Base-by-base conservation (phyloP, 768 basidiomycete genomes). In the Dendrothele bispora region DNA sequence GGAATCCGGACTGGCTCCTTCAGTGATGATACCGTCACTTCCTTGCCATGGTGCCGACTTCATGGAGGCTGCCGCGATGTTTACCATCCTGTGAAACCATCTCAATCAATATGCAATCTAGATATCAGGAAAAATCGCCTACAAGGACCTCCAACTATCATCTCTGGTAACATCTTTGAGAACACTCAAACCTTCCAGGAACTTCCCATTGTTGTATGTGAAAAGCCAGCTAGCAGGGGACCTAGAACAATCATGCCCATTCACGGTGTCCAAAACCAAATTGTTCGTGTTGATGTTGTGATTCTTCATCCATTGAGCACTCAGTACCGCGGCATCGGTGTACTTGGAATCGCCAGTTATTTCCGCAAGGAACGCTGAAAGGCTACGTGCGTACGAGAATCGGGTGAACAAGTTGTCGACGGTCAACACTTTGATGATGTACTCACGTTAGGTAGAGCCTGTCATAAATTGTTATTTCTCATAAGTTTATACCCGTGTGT, bases 171-270 rank as follows among this genome's bases (percentile, higher is more conserved):
- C 66, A 38, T 65, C 65, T 0, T 63, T 61, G 21, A 80, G 59
- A 7, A 80, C 67, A 35, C 69, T 73, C 38, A 79, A 61, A 3
- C 77, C 79, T 53, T 81, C 79, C 17, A 80, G 67, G 41, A 68
- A 74, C 48, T 80, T 80, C 30, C 79, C 78, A 24, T 65, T 72
- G 50, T 80, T 80, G 51, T 80, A 80, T 0, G 78, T 79, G 58
- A 78, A 80, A 5, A 78, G 40, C 71, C 74, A 78, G 4, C 51
- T 66, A 5, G 70, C 54, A 2, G 76, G 70, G 1, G 77, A 75
- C 29, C 73, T 62, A 1, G 70, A 64, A 57, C 78, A 81, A 48
- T 79, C 70, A 21, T 67, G 61, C 8, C 63, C 78, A 48, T 73
- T 62, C 39, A 79, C 68, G 15, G 72, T 71, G 56, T 81, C 79